Evolutionary conservation across 768 basidiomycete genomes (phyloP).

Genomic region (Naganishia friedmannii): DNA sequence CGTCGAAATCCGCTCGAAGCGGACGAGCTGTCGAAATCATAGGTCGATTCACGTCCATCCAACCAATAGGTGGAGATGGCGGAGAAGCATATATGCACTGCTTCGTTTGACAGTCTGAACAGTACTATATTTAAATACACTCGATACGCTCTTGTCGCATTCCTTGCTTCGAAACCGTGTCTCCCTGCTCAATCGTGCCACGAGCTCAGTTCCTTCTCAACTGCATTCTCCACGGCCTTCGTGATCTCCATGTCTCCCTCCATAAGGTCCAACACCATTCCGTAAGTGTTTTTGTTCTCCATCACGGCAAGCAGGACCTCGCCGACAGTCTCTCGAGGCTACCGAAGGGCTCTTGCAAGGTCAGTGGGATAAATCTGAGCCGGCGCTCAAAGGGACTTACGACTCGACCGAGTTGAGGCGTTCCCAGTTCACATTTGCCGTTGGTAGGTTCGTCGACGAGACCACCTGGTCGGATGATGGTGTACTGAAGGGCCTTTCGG

Average conservation of each 20-base stretch:
- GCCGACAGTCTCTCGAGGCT: constrained; percentile 63
- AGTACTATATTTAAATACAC: not conserved
- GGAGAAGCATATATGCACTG: too few species aligned
- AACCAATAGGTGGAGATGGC: too few species aligned
- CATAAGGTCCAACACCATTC: constrained; percentile 63
- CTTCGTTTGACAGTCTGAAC: too few species aligned
- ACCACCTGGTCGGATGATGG: constrained; percentile 65
- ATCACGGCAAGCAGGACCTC: constrained; percentile 56
- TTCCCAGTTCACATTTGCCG: constrained; percentile 60
- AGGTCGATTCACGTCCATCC: too few species aligned
- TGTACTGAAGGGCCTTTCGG: constrained; percentile 64
- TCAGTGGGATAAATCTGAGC: not conserved
- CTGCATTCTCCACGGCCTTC: constrained; percentile 57
- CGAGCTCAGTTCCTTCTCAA: constrained; percentile 53
- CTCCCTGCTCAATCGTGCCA: constrained; percentile 36
- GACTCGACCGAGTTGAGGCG: constrained; percentile 56
- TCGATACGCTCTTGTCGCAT: not conserved
- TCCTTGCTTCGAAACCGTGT: not conserved
- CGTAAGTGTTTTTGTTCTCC: constrained; percentile 59
- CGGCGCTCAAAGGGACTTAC: constrained; percentile 53
- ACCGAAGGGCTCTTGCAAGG: constrained; percentile 36
- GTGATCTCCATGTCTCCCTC: constrained; percentile 58
- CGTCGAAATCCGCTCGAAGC: too few species aligned
- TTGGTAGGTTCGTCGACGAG: constrained; percentile 59
- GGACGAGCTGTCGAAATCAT: too few species aligned